A percentile compares a stretch with the other conserved stretches of the same genome.
These are phyloP conservation scores for Vitis labrusca DNA, from an alignment of 164 flowering plant species.

Conservation along the genomic window DNA sequence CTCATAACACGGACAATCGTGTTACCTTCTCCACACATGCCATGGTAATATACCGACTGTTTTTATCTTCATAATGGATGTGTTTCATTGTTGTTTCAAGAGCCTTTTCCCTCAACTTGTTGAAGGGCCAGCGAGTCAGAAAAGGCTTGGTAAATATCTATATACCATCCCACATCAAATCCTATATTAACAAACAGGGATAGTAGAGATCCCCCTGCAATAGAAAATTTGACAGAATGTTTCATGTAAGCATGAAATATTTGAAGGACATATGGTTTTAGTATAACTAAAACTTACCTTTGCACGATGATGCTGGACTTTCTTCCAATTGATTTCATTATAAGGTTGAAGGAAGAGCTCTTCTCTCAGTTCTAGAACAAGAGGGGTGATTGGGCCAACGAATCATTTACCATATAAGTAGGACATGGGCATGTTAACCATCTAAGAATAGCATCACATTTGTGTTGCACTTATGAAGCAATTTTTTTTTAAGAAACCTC, in stretches of 20 bases:
- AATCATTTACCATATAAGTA: too few species aligned
- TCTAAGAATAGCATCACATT: too few species aligned
- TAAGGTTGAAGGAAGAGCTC: constrained; percentile 46
- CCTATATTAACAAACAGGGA: constrained; percentile 36
- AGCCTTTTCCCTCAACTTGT: constrained; percentile 39
- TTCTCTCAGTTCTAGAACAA: constrained; percentile 38
- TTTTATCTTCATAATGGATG: constrained; percentile 49
- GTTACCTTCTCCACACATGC: too few species aligned
- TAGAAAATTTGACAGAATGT: not conserved
- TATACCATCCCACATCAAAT: constrained; percentile 49
- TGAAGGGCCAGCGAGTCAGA: constrained; percentile 41
- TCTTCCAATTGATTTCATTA: constrained; percentile 36
- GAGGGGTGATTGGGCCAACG: constrained; percentile 15
- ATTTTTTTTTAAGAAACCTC: too few species aligned
- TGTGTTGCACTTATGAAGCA: too few species aligned
- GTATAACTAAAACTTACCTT: constrained; percentile 15
- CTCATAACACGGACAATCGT: too few species aligned
- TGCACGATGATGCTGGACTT: constrained; percentile 35
- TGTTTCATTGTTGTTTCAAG: constrained; percentile 37
- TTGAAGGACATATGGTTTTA: not conserved
- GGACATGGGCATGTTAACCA: too few species aligned
- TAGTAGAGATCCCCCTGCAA: constrained; percentile 41
- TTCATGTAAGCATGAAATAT: not conserved
- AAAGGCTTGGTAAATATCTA: constrained; percentile 33
- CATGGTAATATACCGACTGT: constrained; percentile 40